phyloP scores from a whole-genome alignment of 768 basidiomycete genomes.

The Mycena galericulata region DNA sequence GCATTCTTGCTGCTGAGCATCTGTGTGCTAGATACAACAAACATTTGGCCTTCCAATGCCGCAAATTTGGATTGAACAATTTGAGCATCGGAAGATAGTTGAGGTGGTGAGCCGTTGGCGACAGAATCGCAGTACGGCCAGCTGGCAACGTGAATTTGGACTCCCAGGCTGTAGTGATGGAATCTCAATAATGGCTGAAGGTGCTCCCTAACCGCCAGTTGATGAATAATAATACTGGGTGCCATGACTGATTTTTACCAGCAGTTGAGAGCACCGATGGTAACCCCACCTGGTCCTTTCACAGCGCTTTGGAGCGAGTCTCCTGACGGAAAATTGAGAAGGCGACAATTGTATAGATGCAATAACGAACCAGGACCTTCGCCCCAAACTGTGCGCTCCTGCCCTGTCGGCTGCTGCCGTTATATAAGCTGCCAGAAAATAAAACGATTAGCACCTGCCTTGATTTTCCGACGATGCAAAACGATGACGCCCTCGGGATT shows the following conservation, averaged over 20 bases:
- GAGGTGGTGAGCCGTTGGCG: conserved; percentile 23
- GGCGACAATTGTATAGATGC: background rate
- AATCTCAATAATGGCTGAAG: conserved; percentile 35
- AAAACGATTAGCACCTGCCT: background rate
- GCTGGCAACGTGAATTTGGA: conserved; percentile 32
- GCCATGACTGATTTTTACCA: no score
- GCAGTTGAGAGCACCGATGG: conserved; percentile 29
- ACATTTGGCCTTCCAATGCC: conserved; percentile 36
- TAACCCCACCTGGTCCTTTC: conserved; percentile 24
- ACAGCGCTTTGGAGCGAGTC: conserved; percentile 34
- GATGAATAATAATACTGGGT: background rate
- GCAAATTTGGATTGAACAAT: conserved; percentile 20
- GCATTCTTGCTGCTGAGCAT: conserved; percentile 26
- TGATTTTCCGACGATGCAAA: conserved; percentile 36
- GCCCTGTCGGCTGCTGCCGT: conserved; percentile 29
- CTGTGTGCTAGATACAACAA: conserved; percentile 34
- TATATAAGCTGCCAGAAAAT: background rate
- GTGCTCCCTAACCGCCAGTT: conserved; percentile 28
- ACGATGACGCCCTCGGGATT: conserved; percentile 30
- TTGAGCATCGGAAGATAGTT: conserved; percentile 31
- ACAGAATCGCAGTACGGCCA: conserved; percentile 32
- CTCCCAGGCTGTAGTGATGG: conserved; percentile 33
- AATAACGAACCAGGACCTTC: conserved; percentile 31
- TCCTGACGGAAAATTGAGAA: background rate
- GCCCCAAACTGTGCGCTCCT: conserved; percentile 37